Evolutionary conservation across 495 filamentous ascomycete genomes (phyloP), one percentile per base, ranked within the genome.

Genomic region (Hypoxylon fragiforme): DNA sequence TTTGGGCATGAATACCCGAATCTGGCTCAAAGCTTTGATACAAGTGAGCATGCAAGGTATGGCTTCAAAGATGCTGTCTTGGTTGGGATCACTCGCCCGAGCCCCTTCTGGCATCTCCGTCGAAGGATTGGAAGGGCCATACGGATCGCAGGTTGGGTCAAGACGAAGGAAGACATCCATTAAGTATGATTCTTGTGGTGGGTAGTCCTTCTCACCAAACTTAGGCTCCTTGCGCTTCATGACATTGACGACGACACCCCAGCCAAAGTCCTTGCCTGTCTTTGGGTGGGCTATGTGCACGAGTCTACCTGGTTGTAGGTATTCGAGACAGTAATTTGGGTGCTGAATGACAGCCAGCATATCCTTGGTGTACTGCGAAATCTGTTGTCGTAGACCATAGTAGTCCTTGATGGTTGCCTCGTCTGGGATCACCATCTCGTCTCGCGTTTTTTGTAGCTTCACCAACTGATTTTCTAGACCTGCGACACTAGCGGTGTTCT

Each of bases 401-500:
- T 97, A 98, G 50, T 98, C 95, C 61, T 90, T 87, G 59, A 98
- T 85, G 3, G 85, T 90, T 9, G 77, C 77, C 68, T 98, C 94
- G 65, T 98, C 91, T 0, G 84, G 69, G 50, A 98, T 95, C 22
- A 80, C 73, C 75, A 91, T 83, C 26, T 78, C 78, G 31, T 85
- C 81, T 56, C 80, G 80, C 68, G 90, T 81, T 32, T 80, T 78
- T 65, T 96, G 90, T 21, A 95, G 70, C 30, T 85, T 81, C 31
- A 78, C 76, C 35, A 96, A 75, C 55, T 96, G 86, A 58, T 85
- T 84, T 67, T 97, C 94, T 21, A 97, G 75, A 30, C 78, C 77
- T 21, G 88, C 85, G 38, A 96, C 88, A 58, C 86, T 87, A 2
- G 90, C 87, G 7, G 89, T 88, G 60, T 94, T 96, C 69, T 98